Base-by-base conservation (phyloP, 352 stramenopile genomes). In the Phytophthora syringae region DNA sequence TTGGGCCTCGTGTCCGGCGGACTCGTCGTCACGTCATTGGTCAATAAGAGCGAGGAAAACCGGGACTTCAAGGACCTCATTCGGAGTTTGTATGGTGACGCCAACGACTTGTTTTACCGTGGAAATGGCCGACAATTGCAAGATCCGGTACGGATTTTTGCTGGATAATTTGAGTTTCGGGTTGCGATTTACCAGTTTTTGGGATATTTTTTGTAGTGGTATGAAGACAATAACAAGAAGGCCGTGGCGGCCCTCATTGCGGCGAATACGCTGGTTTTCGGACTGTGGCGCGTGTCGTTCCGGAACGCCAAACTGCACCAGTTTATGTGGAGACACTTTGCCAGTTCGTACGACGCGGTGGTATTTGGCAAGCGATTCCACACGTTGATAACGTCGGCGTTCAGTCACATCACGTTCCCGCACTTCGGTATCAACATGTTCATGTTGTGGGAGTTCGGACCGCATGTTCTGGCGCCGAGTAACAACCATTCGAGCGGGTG, bases 381-480 rank as follows among this genome's bases (percentile, higher is more conserved):
- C 66, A 93, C 87, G 52, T 59, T 95, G 15, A 40, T 95, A 32
- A 93, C 87, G 25, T 89, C 83, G 7, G 82, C 85, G 12, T 93
- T 95, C 65, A 95, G 87, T 65, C 87, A 95, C 56, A 91, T 93
- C 40, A 93, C 87, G 47, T 67, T 92, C 25, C 78, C 81, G 9
- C 87, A 95, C 55, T 90, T 93, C 50, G 83, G 66, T 30, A 89
- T 93, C 72, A 95, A 95, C 65, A 94, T 95, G 87, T 94, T 93
- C 51, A 95, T 95, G 87, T 67, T 95, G 52, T 95, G 87, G 87
- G 80, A 95, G 57, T 95, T 95, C 64, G 87, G 87, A 0, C 76
- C 67, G 5, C 74, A 89, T 20, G 74, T 93, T n/a, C 37, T 95
- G 30, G 71, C 83, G 20, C 73, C 82, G 37, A 76, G 62, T 47